These are phyloP conservation scores for Zhuliangozyma parablackwelliae DNA, from an alignment of 1,139 yeast genomes.

Conservation along the genomic window DNA sequence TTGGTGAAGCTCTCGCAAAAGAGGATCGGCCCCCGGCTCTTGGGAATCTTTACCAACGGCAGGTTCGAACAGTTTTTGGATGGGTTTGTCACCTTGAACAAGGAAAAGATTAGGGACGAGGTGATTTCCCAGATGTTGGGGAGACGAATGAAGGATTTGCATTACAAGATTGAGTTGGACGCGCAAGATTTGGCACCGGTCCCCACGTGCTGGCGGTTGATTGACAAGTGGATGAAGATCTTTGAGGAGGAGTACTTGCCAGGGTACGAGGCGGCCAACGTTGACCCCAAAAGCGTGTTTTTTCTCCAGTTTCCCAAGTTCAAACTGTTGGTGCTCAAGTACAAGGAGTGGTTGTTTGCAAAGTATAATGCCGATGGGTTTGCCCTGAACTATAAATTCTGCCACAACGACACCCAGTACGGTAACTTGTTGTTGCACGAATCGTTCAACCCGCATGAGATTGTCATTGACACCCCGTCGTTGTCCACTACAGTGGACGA, in stretches of 20 bases:
- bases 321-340: conserved; percentile 41
- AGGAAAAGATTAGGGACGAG: conserved; percentile 68
- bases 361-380: conserved; percentile 46
- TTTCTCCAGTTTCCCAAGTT: conserved; percentile 49
- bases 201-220: conserved; percentile 67
- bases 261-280: conserved; percentile 19
- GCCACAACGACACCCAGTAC: conserved; percentile 95
- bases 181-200: conserved; percentile 34
- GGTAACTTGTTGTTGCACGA: conserved; percentile 71
- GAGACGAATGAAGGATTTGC: conserved; percentile 93
- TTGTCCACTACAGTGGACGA: conserved; percentile 17
- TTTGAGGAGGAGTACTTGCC: conserved; percentile 43
- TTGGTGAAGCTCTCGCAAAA: conserved; percentile 69
- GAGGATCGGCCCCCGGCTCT: conserved; percentile 80
- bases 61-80: conserved; percentile 87
- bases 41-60: conserved; percentile 89
- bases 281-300: conserved; percentile 39
- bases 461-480: conserved; percentile 24
- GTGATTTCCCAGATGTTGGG: conserved; percentile 82
- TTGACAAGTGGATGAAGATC: conserved; percentile 65
- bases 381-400: conserved; percentile 58
- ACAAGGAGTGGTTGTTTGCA: conserved; percentile 59
- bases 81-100: conserved; percentile 71
- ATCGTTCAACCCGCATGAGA: conserved; percentile 29
- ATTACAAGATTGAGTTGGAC: conserved; percentile 68